Base-by-base conservation (phyloP, 768 basidiomycete genomes). In the Lentinula sp. region DNA sequence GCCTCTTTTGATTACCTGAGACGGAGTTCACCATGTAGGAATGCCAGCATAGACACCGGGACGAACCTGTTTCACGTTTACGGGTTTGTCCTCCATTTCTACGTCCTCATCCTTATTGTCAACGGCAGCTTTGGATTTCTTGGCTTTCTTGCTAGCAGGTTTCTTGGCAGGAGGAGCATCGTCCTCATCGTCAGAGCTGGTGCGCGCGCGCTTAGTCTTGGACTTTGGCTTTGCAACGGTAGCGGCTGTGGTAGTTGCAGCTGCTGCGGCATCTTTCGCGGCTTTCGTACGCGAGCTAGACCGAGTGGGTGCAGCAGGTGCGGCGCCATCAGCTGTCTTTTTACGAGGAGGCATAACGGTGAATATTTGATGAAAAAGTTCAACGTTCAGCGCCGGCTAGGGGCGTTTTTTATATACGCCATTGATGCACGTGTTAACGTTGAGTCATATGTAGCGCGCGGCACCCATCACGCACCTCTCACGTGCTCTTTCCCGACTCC, bases 1-100 rank as follows among this genome's bases (percentile, higher is more conserved):
- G 15, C 83, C 83, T 28, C 82, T 72, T 68, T 82, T 83, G 37
- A 86, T 48, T 5, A 84, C 78, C 76, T 78, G 55, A 68, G 71
- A 45, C 70, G 69, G 70, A 73, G 35, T 32, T 21, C 42, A 52
- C 15, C 40, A 21, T 49, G 64, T 59, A 48, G 62, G 42, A 54
- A 52, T 51, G 10, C 21, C 50, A 42, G 39, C 10, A 48, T 23
- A 32, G 35, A 18, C 16, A 39, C 37, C 6, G 13, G 13, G 6
- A 18, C 49, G 15, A 32, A 46, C 43, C 67, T 65, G 64, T 58
- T 79, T 80, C 79, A 82, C 81, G 64, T 82, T 82, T 4, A 73
- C 69, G n/a, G 76, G 71, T 37, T 72, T 63, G 31, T 68, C 69
- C 16, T 71, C 64, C 1, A 71, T 67, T 37, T 73, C 71, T 39